Evolutionary conservation across 495 filamentous ascomycete genomes (phyloP).

Genomic region (Lophiostoma macrostomum): DNA sequence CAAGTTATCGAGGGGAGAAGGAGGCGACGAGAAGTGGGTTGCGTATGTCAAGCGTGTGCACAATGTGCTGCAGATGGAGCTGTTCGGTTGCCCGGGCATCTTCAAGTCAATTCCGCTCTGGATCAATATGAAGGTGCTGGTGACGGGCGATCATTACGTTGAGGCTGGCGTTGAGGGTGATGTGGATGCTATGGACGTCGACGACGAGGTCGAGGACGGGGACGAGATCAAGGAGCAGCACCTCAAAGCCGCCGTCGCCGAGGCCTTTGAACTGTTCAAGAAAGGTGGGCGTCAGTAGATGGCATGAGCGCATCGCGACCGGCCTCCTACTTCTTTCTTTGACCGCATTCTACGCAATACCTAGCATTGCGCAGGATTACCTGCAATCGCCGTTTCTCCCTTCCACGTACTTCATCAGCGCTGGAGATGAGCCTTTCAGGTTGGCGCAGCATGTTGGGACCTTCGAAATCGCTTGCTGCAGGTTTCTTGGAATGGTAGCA

Average conservation of each 20-base stretch:
- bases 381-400: not conserved
- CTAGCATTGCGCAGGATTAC: no score
- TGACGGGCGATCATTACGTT: slow-evolving; percentile 3
- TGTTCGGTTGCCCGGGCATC: not conserved
- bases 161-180: not conserved
- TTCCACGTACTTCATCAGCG: not conserved
- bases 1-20: not conserved
- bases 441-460: no score
- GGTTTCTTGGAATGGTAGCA: no score
- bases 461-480: no score
- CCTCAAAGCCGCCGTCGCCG: slow-evolving; percentile 3
- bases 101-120: slow-evolving; percentile 9
- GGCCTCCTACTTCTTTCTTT: no score
- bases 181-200: not conserved
- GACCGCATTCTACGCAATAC: no score
- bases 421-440: no score
- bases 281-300: no score
- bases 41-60: slow-evolving; percentile 2
- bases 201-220: not conserved
- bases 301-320: no score
- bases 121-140: slow-evolving; percentile 11
- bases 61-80: not conserved
- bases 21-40: slow-evolving; percentile 7
- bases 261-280: slow-evolving; percentile 25
- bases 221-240: not conserved